Percentiles rank a stretch among this genome's conserved stretches.
Evolutionary conservation across 805 yeast genomes (phyloP).

Genomic region (Teunomyces tritomae): DNA sequence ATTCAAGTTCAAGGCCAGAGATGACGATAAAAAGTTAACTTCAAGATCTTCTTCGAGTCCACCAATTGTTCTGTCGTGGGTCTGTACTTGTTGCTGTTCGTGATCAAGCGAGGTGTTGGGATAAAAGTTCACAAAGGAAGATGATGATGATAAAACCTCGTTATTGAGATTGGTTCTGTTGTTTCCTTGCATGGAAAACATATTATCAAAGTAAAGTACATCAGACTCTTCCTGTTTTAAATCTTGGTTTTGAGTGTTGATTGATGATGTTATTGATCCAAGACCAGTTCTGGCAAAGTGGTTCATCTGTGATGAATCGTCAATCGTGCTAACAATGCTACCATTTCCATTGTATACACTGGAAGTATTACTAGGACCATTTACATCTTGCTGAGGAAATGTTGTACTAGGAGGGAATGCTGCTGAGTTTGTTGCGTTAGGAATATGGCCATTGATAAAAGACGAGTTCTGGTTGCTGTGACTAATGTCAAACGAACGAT

Average conservation of each 20-base stretch:
- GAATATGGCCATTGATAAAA: constrained; percentile 11
- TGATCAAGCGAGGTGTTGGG: neutral
- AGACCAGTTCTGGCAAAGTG: constrained; percentile 15
- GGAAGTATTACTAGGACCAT: constrained; percentile 1
- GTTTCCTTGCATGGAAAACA: constrained; percentile 2
- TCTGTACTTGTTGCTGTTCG: neutral
- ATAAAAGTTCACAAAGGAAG: constrained; percentile 8
- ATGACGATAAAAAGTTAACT: constrained; percentile 1
- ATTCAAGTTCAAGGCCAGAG: constrained; percentile 3
- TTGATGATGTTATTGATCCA: constrained; percentile 7
- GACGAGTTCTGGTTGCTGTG: constrained; percentile 9
- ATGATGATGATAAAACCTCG: constrained; percentile 6
- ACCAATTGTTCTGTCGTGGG: neutral
- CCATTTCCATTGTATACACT: constrained; percentile 2
- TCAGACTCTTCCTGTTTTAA: constrained; percentile 4
- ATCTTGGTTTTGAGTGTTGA: neutral
- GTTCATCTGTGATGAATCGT: constrained; percentile 7
- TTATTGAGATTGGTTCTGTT: neutral
- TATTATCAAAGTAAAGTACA: constrained; percentile 5
- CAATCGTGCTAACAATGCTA: constrained; percentile 1
- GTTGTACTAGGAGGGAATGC: constrained; percentile 14
- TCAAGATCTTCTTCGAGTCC: neutral
- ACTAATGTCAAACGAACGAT: constrained; percentile 10
- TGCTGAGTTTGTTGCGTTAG: constrained; percentile 13
- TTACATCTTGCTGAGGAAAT: constrained; percentile 2